Percentiles rank a stretch among this genome's conserved stretches.
Evolutionary conservation across 768 basidiomycete species (phyloP).

Genomic region (Macrolepiota dolichaula): DNA sequence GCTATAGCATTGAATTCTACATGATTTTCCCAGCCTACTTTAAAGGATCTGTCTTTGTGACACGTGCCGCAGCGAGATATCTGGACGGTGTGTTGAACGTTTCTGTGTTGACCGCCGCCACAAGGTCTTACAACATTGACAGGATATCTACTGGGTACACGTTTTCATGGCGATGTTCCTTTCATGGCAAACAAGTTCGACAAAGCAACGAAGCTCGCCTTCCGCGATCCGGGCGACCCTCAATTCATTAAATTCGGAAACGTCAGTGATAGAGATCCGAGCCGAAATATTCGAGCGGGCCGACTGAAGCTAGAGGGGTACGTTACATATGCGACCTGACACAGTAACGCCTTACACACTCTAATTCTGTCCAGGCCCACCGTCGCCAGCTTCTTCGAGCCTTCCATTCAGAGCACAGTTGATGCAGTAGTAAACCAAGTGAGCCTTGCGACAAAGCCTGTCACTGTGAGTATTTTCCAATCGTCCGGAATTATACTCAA

Average conservation of each 20-base stretch:
- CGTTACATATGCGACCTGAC: background rate
- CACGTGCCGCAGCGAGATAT: slow-evolving; percentile 30
- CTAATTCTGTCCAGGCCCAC: slow-evolving; percentile 3
- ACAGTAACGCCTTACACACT: background rate
- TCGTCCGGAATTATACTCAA: background rate
- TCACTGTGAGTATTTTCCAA: slow-evolving; percentile 11
- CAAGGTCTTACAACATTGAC: background rate
- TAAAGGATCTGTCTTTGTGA: slow-evolving; percentile 45
- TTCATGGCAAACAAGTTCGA: slow-evolving; percentile 19
- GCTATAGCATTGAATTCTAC: background rate
- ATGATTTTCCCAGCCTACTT: slow-evolving; percentile 30
- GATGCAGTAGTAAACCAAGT: slow-evolving; percentile 16
- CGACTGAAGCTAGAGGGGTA: slow-evolving; percentile 20
- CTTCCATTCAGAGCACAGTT: slow-evolving; percentile 18
- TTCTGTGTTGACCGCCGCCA: background rate
- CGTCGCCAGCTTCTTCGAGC: slow-evolving; percentile 20
- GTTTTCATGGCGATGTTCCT: slow-evolving; percentile 15
- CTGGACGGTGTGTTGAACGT: slow-evolving; percentile 28
- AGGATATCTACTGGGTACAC: slow-evolving; percentile 15
- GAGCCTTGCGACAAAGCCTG: slow-evolving; percentile 9
- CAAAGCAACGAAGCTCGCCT: slow-evolving; percentile 19
- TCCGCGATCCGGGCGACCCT: slow-evolving; percentile 17
- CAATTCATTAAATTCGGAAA: slow-evolving; percentile 21
- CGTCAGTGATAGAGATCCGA: slow-evolving; percentile 17
- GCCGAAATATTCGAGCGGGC: slow-evolving; percentile 17